A percentile compares a stretch with the other conserved stretches of the same genome.
phyloP scores from a whole-genome alignment of 2,329 filamentous ascomycete species.

The Fusarium sp. region DNA sequence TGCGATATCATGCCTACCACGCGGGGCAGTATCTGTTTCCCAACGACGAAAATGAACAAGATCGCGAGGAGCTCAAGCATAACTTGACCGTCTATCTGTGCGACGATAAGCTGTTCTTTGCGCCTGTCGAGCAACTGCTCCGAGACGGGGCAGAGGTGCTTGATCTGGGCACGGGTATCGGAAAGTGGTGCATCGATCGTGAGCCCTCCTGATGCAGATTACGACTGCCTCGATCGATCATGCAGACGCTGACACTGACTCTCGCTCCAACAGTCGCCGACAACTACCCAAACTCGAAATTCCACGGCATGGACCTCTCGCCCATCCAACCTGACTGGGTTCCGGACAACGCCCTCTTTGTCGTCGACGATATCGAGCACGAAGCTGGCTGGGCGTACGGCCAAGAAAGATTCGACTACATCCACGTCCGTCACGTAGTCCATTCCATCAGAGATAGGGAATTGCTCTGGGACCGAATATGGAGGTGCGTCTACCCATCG shows the following conservation, averaged over 20 bases:
- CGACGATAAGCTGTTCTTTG: conserved; percentile 54
- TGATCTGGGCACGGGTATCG: conserved; percentile 62
- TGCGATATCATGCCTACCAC: conserved; percentile 54
- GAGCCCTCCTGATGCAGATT: conserved; percentile 42
- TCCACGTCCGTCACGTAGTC: conserved; percentile 59
- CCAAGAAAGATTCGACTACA: conserved; percentile 57
- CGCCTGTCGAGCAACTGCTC: conserved; percentile 54
- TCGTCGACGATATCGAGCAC: conserved; percentile 62
- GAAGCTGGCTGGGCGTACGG: conserved; percentile 59
- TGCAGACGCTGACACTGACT: conserved; percentile 19
- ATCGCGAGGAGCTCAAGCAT: conserved; percentile 55
- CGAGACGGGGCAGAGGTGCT: conserved; percentile 54
- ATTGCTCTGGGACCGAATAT: conserved; percentile 54
- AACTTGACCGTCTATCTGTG: conserved; percentile 52
- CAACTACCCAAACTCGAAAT: conserved; percentile 53
- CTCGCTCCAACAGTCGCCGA: conserved; percentile 59
- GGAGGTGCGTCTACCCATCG: conserved; percentile 47
- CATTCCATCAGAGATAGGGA: conserved; percentile 55
- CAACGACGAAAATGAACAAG: conserved; percentile 55
- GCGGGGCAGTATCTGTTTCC: conserved; percentile 55
- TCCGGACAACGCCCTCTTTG: conserved; percentile 60
- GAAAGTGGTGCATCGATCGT: conserved; percentile 62
- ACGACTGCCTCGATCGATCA: neutral
- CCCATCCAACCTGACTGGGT: conserved; percentile 63
- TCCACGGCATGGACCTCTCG: conserved; percentile 61